Evolutionary conservation across 2,329 filamentous ascomycete species (phyloP), one percentile per base, ranked within the genome.

Genomic region (Verticillium alfalfae): DNA sequence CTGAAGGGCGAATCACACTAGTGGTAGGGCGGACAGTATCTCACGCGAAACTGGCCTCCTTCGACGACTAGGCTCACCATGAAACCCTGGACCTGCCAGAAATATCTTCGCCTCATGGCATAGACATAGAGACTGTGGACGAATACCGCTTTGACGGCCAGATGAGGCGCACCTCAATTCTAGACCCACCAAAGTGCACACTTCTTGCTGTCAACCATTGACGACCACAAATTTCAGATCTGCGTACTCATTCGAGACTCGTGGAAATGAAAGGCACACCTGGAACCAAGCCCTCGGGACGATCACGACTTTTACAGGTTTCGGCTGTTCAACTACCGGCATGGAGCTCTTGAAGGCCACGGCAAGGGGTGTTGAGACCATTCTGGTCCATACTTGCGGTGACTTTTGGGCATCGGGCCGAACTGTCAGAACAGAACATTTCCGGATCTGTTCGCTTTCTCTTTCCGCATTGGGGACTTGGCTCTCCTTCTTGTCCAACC

Each of bases 331-430:
- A 56, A 62, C 60, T 66, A 45, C 65, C 63, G 60, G 54, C 22
- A 60, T 59, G 54, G 56, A 56, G 58, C 54, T 58, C 18, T 52
- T 13, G 54, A n/a, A 56, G 31, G 54, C 12, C n/a, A 34, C 54
- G 26, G 52, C 13, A n/a, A 13, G 60, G 26, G 55, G 61, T 16
- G 18, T 26, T 18, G n/a, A 22, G 45, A 26, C 18, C 18, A 22
- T 18, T 52, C 45, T 26, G 18, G 18, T 18, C 5, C 45, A 9
- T 52, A 31, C 18, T 26, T 10, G 22, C 45, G n/a, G 18, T 9
- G 5, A 18, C 45, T n/a, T 18, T 18, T 52, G 61, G 56, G 56
- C 56, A 67, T 65, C 34, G 71, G 72, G 68, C 68, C 71, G 71
- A 73, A 69, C 62, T 62, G 65, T 41, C 34, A 31, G 16, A 34